Base-by-base conservation (phyloP, 106 monocot genomes). In the Cymbidium sinense region DNA sequence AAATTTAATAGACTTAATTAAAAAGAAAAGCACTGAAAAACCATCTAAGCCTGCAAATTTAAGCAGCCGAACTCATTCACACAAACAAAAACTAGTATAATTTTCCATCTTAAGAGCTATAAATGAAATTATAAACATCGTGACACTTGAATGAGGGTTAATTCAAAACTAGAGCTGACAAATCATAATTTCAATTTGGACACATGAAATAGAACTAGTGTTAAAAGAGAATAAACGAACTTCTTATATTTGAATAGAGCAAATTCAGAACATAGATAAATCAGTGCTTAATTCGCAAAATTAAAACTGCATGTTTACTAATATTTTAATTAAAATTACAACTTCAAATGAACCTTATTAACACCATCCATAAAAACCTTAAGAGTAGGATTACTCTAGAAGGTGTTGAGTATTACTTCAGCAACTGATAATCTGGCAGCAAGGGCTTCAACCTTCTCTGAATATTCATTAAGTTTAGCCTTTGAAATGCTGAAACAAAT, bases 381-480 rank as follows among this genome's bases (percentile, higher is more conserved):
- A 17, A 81, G 34, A 18, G 23, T 21, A 28, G 7, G 36, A 73
- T 30, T 23, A 15, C 13, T 44, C 23, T 9, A 71, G 17, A 58
- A 21, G 31, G 47, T 12, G 10, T 33, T 4, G 5, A 73, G 52
- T 29, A 51, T 33, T 89, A 89, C 92, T 65, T 37, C 3, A 76
- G 85, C 73, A 83, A 81, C 50, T 58, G 89, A 85, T 81, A 92
- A 81, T 83, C 84, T 89, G 25, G 85, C 81, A 85, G 92, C 92
- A 78, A 92, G 72, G 29, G 89, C 85, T 80, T 92, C 92, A 78
- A 92, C 87, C 61, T 87, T 83, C 79, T 92, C 87, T 37, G 89
- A 92, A 72, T 92, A 92, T 35, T 92, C 92, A 75, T 85, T 89
- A 74, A 89, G 44, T 76, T 89, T 92, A 71, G 87, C 92, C 82